Base-by-base conservation (phyloP, 1,139 yeast genomes). In the Debaryomyces fabryi region DNA sequence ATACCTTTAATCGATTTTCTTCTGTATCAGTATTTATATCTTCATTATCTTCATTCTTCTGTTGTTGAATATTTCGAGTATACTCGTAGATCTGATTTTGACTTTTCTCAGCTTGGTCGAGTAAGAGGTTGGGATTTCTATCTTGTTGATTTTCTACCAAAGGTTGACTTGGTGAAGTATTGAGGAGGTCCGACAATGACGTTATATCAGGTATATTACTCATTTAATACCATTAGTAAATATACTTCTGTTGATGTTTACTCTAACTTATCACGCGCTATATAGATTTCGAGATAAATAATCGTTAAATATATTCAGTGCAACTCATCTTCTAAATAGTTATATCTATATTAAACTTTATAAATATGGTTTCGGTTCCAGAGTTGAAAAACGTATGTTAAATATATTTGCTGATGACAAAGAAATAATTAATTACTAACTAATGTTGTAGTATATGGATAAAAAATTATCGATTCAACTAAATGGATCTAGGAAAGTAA, bases 401-500 rank as follows among this genome's bases (percentile, higher is more conserved):
- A 39, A 21, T 38, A 23, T 3, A n/a, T 13, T 41, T 5, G 20
- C 16, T 8, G 39, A 25, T 9, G n/a, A 33, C 8, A 1, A 30
- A 16, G 23, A 32, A 12, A 9, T 6, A 40, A 15, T 18, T 5
- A 33, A 30, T 39, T 54, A 60, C 60, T 57, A 65, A 70, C 75
- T 56, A 58, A 55, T 60, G 23, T 16, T 49, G 1, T 59, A 85
- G 88, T 89, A 88, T 63, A 79, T 88, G 83, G 92, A 87, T 64
- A 87, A 87, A 67, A 80, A 82, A 63, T 76, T 89, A 34, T 72
- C 82, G 12, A 72, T 89, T 21, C 88, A 85, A 59, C 73, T 90
- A 51, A 88, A 88, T 63, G 93, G 96, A 6, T 71, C 87, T 15
- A 76, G 96, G 49, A 83, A 80, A 54, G 83, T 89, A 6, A 76